These are phyloP conservation scores for Ogataea parapolymorpha DNA, from an alignment of 805 yeast genomes.

Conservation along the genomic window DNA sequence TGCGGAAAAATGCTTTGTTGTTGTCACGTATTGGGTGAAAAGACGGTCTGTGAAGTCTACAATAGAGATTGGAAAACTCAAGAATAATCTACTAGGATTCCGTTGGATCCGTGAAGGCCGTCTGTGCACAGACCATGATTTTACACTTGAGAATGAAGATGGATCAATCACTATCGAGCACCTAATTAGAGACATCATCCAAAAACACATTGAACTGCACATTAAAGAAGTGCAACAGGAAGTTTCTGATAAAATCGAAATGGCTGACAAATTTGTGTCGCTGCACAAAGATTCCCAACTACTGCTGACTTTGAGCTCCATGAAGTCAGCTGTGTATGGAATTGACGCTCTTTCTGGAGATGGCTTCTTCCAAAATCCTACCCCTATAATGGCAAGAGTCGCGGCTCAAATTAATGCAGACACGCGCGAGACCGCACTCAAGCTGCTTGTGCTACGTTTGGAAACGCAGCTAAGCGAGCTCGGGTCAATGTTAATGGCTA, in stretches of 20 bases:
- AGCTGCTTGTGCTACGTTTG: conserved; percentile 45
- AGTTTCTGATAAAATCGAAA: conserved; percentile 27
- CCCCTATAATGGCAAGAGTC: conserved; percentile 35
- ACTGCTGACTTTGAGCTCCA: conserved; percentile 28
- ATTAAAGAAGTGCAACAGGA: conserved; percentile 33
- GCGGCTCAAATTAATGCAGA: conserved; percentile 32
- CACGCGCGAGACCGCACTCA: conserved; percentile 26
- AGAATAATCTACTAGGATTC: conserved; percentile 45
- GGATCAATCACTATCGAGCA: conserved; percentile 36
- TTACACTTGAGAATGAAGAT: conserved; percentile 33
- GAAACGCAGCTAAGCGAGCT: conserved; percentile 50
- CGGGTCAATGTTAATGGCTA: conserved; percentile 53
- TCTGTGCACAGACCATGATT: conserved; percentile 19
- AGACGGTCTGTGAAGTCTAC: conserved; percentile 48
- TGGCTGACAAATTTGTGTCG: conserved; percentile 30
- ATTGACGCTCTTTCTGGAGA: conserved; percentile 39
- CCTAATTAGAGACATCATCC: conserved; percentile 37
- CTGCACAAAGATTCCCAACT: conserved; percentile 25
- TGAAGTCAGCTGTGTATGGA: conserved; percentile 28
- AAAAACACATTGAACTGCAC: conserved; percentile 38
- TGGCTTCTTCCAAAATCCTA: conserved; percentile 44
- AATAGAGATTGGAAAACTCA: conserved; percentile 58
- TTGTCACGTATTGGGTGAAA: conserved; percentile 63
- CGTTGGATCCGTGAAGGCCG: conserved; percentile 63
- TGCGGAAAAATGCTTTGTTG: conserved; percentile 50